These are phyloP conservation scores for Liriodendron chinense DNA, from an alignment of 164 flowering plant species.

Conservation along the genomic window DNA sequence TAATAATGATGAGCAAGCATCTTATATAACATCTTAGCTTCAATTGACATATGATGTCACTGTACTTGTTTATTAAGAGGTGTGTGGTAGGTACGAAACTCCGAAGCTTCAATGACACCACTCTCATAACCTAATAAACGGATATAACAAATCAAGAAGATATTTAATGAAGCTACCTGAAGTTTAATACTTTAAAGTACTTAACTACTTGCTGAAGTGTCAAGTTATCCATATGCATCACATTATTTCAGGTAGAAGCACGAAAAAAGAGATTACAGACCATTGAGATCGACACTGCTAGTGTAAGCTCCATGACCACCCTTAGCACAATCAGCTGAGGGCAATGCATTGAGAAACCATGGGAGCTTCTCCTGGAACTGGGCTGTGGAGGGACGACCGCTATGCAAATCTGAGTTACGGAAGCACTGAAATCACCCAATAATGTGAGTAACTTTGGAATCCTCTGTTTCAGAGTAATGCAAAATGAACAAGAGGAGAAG, in stretches of 20 bases:
- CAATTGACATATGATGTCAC: neutral
- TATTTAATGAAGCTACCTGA: neutral
- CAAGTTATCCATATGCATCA: neutral
- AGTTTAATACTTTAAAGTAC: neutral
- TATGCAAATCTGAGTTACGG: constrained; percentile 72
- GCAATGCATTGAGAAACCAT: constrained; percentile 90
- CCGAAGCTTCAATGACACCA: constrained; percentile 78
- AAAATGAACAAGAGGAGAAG: neutral
- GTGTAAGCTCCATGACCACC: constrained; percentile 99
- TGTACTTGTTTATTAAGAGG: constrained; percentile 96
- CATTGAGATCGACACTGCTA: constrained; percentile 78
- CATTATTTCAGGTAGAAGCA: neutral
- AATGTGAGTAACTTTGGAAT: constrained; percentile 10
- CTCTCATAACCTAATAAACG: constrained; percentile 60
- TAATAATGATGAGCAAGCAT: neutral
- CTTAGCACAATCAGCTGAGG: constrained; percentile 98
- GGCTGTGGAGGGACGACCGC: constrained; percentile 75
- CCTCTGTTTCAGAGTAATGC: neutral
- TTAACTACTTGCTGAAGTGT: neutral
- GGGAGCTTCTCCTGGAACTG: constrained; percentile 96
- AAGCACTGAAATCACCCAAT: constrained; percentile 64
- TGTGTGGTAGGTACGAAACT: constrained; percentile 93
- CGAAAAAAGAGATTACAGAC: constrained; percentile 27
- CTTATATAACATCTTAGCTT: neutral
- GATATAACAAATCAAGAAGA: constrained; percentile 3